Percentiles rank a stretch among this genome's conserved stretches.
Evolutionary conservation across 768 basidiomycete genomes (phyloP).

Genomic region (Gloeopeniophorella convolvens): DNA sequence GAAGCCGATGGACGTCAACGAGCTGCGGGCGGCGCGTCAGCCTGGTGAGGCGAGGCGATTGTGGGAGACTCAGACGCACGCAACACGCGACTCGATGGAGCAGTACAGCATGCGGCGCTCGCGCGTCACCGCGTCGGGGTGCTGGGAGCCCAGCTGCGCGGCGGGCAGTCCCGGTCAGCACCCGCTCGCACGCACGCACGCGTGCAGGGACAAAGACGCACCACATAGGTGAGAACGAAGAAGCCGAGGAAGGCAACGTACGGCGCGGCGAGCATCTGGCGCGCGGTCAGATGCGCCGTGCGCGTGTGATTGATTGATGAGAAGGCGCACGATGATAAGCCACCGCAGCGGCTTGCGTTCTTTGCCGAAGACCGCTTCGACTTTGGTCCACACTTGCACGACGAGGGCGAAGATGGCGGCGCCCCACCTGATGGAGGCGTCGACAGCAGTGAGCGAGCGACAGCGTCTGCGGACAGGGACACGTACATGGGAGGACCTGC

Average conservation of each 20-base stretch:
- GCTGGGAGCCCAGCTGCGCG: slow-evolving; percentile 1
- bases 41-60: no score
- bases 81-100: background rate
- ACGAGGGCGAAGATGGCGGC: slow-evolving; percentile 2
- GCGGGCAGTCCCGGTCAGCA: background rate
- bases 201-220: background rate
- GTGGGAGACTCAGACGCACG: no score
- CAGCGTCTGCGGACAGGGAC: background rate
- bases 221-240: background rate
- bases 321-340: background rate
- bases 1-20: background rate
- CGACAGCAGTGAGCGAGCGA: background rate
- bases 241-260: slow-evolving; percentile 2
- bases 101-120: slow-evolving; percentile 6
- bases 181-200: background rate
- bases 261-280: slow-evolving; percentile 4
- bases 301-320: background rate
- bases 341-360: background rate
- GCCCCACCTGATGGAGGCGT: slow-evolving; percentile 2
- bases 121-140: slow-evolving; percentile 1
- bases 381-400: background rate
- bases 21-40: no score
- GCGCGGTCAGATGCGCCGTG: background rate
- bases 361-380: background rate
- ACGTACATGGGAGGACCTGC: slow-evolving; percentile 6